Conservation (phyloP, 1,284 basidiomycete genomes). For the Chiua sp. region DNA sequence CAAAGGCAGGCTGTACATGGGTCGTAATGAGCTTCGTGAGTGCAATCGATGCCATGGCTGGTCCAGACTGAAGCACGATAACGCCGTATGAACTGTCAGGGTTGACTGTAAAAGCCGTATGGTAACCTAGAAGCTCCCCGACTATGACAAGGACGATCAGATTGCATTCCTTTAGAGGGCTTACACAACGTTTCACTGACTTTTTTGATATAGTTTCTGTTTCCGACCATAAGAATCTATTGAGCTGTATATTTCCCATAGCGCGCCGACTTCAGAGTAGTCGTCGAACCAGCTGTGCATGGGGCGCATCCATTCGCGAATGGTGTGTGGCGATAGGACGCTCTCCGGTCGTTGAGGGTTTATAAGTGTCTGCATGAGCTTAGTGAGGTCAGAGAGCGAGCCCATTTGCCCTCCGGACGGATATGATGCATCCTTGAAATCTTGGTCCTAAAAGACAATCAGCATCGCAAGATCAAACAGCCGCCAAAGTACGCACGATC, state of each 20-base stretch:
- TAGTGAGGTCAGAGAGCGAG: constrained; percentile 49
- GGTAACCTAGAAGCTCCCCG: constrained; percentile 50
- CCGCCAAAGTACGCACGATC: constrained; percentile 33
- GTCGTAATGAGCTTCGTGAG: constrained; percentile 45
- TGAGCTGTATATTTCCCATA: constrained; percentile 54
- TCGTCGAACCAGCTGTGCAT: constrained; percentile 47
- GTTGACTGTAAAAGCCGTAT: constrained; percentile 49
- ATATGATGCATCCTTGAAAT: constrained; percentile 47
- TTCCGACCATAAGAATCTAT: constrained; percentile 40
- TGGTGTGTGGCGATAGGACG: constrained; percentile 41
- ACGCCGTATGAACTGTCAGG: constrained; percentile 53
- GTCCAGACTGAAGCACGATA: constrained; percentile 50
- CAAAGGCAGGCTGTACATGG: constrained; percentile 48
- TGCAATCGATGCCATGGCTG: constrained; percentile 40
- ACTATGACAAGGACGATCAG: constrained; percentile 33
- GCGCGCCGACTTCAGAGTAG: constrained; percentile 47
- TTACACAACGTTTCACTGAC: constrained; percentile 13
- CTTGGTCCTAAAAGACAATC: constrained; percentile 39
- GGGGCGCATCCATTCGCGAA: constrained; percentile 50
- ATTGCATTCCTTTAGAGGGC: not conserved
- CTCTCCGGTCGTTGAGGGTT: constrained; percentile 42
- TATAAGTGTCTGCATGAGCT: constrained; percentile 48
- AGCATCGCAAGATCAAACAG: not conserved
- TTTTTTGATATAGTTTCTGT: constrained; percentile 44
- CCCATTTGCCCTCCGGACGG: constrained; percentile 55